Percentiles rank a stretch among this genome's conserved stretches.
phyloP scores from a whole-genome alignment of 345 rosid genomes.

The Odontarrhena argentea region DNA sequence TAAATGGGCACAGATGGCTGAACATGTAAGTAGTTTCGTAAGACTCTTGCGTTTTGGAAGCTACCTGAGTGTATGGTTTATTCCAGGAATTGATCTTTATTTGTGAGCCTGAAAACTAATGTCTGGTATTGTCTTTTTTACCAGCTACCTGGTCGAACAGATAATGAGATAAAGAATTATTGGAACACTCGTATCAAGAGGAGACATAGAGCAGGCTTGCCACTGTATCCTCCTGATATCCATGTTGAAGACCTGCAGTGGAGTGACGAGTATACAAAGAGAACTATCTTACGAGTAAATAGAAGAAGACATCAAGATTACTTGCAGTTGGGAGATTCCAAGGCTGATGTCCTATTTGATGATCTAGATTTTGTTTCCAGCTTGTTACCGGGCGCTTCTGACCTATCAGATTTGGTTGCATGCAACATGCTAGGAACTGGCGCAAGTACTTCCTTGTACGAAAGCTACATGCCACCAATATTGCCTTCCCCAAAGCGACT shows the following conservation, averaged over 20 bases:
- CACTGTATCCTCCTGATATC: conserved; percentile 89
- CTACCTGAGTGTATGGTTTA: neutral
- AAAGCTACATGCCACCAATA: conserved; percentile 55
- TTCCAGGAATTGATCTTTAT: neutral
- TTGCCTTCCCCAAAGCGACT: conserved; percentile 62
- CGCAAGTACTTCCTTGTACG: conserved; percentile 58
- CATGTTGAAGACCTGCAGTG: conserved; percentile 64
- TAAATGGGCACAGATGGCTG: conserved; percentile 99
- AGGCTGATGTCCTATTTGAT: conserved; percentile 71
- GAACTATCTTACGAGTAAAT: conserved; percentile 41
- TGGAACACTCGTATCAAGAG: conserved; percentile 98
- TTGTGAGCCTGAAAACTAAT: conserved; percentile 2
- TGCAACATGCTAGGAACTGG: conserved; percentile 66
- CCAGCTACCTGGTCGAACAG: conserved; percentile 98
- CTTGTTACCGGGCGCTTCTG: conserved; percentile 61
- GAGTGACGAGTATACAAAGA: conserved; percentile 51
- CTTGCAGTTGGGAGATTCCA: conserved; percentile 56
- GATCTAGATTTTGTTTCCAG: conserved; percentile 57
- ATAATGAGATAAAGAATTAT: conserved; percentile 98
- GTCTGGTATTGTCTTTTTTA: conserved; percentile 9
- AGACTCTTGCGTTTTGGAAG: conserved; percentile 3
- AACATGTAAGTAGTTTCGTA: conserved; percentile 59
- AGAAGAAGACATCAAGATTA: conserved; percentile 59
- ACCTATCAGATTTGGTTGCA: conserved; percentile 58
- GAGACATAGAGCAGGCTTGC: conserved; percentile 91